Percentiles rank a stretch among this genome's conserved stretches.
These are phyloP conservation scores for Anisodus acutangulus DNA, from an alignment of 257 asterid genomes.

Conservation along the genomic window DNA sequence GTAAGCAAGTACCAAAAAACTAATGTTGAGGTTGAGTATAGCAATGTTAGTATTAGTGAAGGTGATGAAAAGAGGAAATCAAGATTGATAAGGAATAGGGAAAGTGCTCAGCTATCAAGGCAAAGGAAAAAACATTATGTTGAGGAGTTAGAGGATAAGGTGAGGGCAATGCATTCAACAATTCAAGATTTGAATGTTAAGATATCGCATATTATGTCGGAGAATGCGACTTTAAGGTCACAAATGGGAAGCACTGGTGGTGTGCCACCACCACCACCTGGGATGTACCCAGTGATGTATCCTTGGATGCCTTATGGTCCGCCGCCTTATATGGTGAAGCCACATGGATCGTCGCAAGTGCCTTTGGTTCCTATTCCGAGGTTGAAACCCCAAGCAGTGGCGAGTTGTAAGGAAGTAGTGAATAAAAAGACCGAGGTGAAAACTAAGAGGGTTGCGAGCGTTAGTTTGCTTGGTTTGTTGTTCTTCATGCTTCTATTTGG, in stretches of 20 bases:
- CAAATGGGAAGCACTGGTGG: conserved; percentile 53
- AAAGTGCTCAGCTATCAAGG: conserved; percentile 77
- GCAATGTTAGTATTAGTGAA: conserved; percentile 48
- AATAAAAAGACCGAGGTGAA: conserved; percentile 64
- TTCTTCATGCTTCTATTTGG: conserved; percentile 71
- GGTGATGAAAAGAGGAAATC: conserved; percentile 67
- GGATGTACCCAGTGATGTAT: conserved; percentile 70
- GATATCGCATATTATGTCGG: conserved; percentile 66
- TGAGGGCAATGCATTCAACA: conserved; percentile 67
- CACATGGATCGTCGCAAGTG: conserved; percentile 78
- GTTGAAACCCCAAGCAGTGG: conserved; percentile 62
- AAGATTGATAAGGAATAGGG: conserved; percentile 73
- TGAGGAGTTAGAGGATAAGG: conserved; percentile 78
- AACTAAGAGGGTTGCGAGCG: conserved; percentile 74
- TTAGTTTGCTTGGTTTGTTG: conserved; percentile 76
- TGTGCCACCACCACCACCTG: conserved; percentile 60
- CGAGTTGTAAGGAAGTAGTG: conserved; percentile 50
- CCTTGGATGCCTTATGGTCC: conserved; percentile 81
- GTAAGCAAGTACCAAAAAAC: conserved; percentile 51
- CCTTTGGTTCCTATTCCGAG: conserved; percentile 81
- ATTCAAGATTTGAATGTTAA: conserved; percentile 68
- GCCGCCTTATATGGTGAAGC: conserved; percentile 72
- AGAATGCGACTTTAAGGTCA: conserved; percentile 61
- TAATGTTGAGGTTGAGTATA: conserved; percentile 33
- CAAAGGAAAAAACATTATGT: conserved; percentile 79